Evolutionary conservation across 2,329 filamentous ascomycete genomes (phyloP).

Genomic region (Venturiaceae sp.): DNA sequence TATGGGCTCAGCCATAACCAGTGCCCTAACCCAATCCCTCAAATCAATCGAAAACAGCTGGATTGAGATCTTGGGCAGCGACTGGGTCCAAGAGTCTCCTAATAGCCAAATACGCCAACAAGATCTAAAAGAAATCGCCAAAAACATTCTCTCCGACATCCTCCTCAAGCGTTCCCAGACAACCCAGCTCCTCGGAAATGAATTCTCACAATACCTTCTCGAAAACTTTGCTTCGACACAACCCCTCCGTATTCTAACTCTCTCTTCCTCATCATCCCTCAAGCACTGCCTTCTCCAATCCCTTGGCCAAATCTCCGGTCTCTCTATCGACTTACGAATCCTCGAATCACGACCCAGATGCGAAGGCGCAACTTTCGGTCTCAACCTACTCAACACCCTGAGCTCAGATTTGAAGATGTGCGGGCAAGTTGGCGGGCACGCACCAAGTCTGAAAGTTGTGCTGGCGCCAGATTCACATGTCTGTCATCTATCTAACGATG

Average conservation of each 20-base stretch:
- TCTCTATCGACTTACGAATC: constrained; percentile 43
- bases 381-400: constrained; percentile 22
- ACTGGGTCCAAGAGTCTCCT: background rate
- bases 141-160: too few relatives aligned
- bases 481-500: constrained; percentile 40
- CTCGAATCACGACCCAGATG: constrained; percentile 59
- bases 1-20: constrained; percentile 34
- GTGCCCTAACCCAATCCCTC: constrained; percentile 19
- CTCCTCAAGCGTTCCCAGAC: background rate
- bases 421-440: constrained; percentile 10
- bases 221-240: background rate
- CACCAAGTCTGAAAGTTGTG: constrained; percentile 28
- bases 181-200: background rate
- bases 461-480: constrained; percentile 52
- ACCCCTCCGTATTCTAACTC: background rate
- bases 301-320: background rate
- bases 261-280: background rate
- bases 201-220: background rate
- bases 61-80: background rate
- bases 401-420: background rate
- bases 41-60: background rate
- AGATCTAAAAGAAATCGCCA: background rate
- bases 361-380: constrained; percentile 51
- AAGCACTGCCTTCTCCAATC: background rate
- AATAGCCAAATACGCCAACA: background rate